Evolutionary conservation across 371 early-diverging fungal genomes (phyloP).

Genomic region (Mucor circinelloides): DNA sequence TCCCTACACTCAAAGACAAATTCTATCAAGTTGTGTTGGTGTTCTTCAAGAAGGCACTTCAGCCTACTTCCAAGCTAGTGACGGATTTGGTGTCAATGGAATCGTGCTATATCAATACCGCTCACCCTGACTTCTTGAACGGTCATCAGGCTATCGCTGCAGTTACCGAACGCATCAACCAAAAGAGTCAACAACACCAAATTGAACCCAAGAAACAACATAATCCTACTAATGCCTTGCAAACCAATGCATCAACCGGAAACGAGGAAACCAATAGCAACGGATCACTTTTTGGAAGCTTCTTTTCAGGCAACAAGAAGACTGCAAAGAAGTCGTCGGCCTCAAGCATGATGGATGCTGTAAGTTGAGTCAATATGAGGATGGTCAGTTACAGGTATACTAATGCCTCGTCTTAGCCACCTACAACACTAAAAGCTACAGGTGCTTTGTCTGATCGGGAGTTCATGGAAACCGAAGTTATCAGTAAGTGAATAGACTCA

Average conservation of each 20-base stretch:
- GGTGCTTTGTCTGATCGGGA: constrained; percentile 96
- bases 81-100: constrained; percentile 93
- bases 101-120: constrained; percentile 97
- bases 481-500: constrained; percentile 65
- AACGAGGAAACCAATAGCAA: constrained; percentile 21
- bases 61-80: constrained; percentile 95
- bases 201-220: constrained; percentile 52
- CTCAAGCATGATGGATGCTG: constrained; percentile 71
- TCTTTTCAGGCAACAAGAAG: constrained; percentile 83
- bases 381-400: background rate
- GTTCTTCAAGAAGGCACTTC: constrained; percentile 87
- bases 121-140: constrained; percentile 96
- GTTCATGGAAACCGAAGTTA: constrained; percentile 96
- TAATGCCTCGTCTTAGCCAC: constrained; percentile 63
- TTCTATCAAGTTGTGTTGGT: constrained; percentile 90
- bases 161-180: constrained; percentile 82
- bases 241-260: constrained; percentile 29
- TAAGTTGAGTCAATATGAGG: constrained; percentile 31
- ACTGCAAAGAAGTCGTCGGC: constrained; percentile 53
- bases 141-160: constrained; percentile 96
- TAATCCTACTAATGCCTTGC: constrained; percentile 27
- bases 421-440: constrained; percentile 91
- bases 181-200: constrained; percentile 25
- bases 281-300: constrained; percentile 94
- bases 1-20: constrained; percentile 90